Base-by-base conservation (phyloP, 2,329 filamentous ascomycete genomes). In the Colletotrichum neosansevieriae region DNA sequence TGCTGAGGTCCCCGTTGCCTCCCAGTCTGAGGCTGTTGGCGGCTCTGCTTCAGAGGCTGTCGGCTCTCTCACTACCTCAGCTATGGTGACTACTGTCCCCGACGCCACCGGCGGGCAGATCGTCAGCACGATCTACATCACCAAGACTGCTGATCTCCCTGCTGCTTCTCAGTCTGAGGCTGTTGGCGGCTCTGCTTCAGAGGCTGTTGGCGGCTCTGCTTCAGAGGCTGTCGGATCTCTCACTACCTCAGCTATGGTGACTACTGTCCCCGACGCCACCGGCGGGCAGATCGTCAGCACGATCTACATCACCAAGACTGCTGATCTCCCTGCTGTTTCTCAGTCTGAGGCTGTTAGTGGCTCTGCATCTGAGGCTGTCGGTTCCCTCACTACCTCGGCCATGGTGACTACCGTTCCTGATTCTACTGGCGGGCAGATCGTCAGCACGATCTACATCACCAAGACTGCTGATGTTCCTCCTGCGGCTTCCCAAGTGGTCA, bases 61-160 rank as follows among this genome's bases (percentile, higher is more conserved):
- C 12, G 47, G 47, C 12, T 61, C 58, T 13, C 17, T 44, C 45
- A 51, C 45, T n/a, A 60, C 58, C 21, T 61, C 58, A n/a, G 58
- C 58, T 4, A 45, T 68, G 6, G 53, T 54, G 12, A 64, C 65
- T 13, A 68, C 65, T 7, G 21, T 68, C 2, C 42, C 59, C 29
- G 62, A 45, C 6, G 19, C n/a, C 15, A 44, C 44, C 11, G 19
- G 49, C 10, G 60, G 44, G n/a, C 19, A 50, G 7, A 34, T 67
- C 34, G 64, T 68, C 65, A 10, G 24, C 24, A 63, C 63, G 24
- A 68, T 68, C 60, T 64, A 56, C 24, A 21, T 68, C 60, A 68
- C 65, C 29, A n/a, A 34, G 32, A 44, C 58, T 42, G 58, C 58
- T 15, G 58, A 34, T 4, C 29, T 36, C 6, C 17, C 42, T n/a